Base-by-base conservation (phyloP, 257 asterid genomes). In the Asclepias syriaca region DNA sequence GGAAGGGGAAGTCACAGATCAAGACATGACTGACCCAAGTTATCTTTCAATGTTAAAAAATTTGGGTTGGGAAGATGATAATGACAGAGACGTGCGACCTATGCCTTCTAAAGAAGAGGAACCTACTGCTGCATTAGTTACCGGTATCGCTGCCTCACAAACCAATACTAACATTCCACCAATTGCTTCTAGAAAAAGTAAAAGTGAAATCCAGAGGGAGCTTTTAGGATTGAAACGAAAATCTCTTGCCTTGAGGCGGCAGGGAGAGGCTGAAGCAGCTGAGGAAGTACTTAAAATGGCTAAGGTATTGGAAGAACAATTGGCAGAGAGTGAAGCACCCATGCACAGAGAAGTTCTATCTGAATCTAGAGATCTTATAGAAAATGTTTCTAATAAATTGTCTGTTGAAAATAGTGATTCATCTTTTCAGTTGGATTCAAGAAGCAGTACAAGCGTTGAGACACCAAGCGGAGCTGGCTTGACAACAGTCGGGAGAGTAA, bases 11-110 rank as follows among this genome's bases (percentile, higher is more conserved):
- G 97, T 93, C 68, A 89, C 92, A 0, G 98, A 93, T 85, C 97
- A 89, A 66, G 98, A 93, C 81, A 40, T 93, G 91, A 78, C 73
- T 22, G 96, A 95, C 82, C 98, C 98, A 39, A 72, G 86, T 72
- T 95, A 92, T 84, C 86, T 92, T 68, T 85, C 97, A 34, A 83
- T 90, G 66, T 77, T 95, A 85, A 85, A 87, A 83, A 87, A 84
- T 84, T 75, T 95, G 86, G 99, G 98, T 55, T 95, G 97, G 96
- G 83, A 87, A 65, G 98, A 90, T 59, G 97, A 87, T 64, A 83
- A 78, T 69, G 79, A 75, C 24, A 81, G 76, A 14, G 55, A 77
- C 9, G 43, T 32, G 50, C 68, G 79, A 4, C 54, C 79, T 8
- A 19, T 70, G 7, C 65, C 77, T 39, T 68, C 74, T 69, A 68